Conservation (phyloP, 1,139 yeast genomes). For the Candida labiduridarum region DNA sequence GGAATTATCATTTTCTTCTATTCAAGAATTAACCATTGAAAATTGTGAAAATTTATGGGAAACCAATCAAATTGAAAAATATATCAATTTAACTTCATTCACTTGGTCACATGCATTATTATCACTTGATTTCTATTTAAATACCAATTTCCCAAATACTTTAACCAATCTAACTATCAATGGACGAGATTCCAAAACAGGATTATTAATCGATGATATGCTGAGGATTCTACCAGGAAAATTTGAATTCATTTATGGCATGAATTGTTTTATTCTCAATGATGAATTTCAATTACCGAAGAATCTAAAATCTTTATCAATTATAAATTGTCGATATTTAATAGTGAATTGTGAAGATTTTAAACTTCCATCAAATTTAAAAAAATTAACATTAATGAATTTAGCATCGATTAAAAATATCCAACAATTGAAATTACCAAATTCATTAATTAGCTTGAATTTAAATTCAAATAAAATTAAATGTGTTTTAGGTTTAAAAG, state of each 20-base stretch:
- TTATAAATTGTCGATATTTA: conserved; percentile 10
- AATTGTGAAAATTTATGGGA: conserved; percentile 7
- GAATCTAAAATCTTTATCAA: conserved; percentile 4
- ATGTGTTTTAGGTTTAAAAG: conserved; percentile 5
- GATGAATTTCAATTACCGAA: conserved; percentile 8
- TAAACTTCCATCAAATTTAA: conserved; percentile 5
- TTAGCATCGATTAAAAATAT: conserved; percentile 8
- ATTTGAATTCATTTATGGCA: conserved; percentile 8
- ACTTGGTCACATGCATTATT: conserved; percentile 11
- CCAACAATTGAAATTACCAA: conserved; percentile 5
- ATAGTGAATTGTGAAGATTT: conserved; percentile 6
- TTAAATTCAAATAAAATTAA: conserved; percentile 11
- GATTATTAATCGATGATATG: conserved; percentile 3
- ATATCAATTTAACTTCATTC: conserved; percentile 7
- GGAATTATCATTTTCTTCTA: conserved; percentile 5
- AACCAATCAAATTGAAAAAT: conserved; percentile 3
- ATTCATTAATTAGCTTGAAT: conserved; percentile 3
- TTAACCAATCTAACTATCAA: conserved; percentile 9
- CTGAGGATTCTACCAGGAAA: conserved; percentile 7
- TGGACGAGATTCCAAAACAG: conserved; percentile 5
- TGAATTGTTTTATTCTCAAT: conserved; percentile 8
- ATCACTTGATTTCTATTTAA: conserved; percentile 7
- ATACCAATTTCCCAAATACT: conserved; percentile 4
- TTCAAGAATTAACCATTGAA: conserved; percentile 5
- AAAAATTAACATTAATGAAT: conserved; percentile 6